Conservation (phyloP, 805 yeast genomes). For the Wickerhamomyces bovis region DNA sequence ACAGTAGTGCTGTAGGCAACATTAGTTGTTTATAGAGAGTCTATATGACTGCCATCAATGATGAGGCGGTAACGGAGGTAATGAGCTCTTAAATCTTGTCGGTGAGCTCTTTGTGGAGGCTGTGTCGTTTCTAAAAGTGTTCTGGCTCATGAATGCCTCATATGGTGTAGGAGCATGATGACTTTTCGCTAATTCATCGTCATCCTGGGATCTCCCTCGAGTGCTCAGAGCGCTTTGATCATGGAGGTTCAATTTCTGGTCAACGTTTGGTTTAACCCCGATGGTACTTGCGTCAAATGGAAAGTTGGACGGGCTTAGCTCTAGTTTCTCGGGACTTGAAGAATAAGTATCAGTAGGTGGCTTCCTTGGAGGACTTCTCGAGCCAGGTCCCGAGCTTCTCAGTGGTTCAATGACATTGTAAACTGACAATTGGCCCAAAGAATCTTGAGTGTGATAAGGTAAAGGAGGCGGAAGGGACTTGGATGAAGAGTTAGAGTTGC, state of each 20-base stretch:
- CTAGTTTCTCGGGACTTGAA: slow-evolving; percentile 10
- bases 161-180: slow-evolving; percentile 44
- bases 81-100: slow-evolving; percentile 18
- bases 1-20: no score
- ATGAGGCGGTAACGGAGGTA: slow-evolving; percentile 16
- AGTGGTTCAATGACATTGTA: slow-evolving; percentile 20
- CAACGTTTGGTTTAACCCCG: slow-evolving; percentile 2
- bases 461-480: slow-evolving; percentile 11
- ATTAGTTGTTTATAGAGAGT: neutral
- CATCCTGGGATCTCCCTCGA: slow-evolving; percentile 8
- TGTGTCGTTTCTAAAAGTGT: slow-evolving; percentile 2
- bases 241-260: slow-evolving; percentile 6
- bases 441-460: slow-evolving; percentile 8
- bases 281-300: slow-evolving; percentile 21
- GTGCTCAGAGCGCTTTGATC: neutral
- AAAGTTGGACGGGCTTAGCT: slow-evolving; percentile 9
- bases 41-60: neutral
- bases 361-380: slow-evolving; percentile 18
- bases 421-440: slow-evolving; percentile 2
- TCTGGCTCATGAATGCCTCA: slow-evolving; percentile 22
- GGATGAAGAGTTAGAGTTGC: neutral
- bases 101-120: slow-evolving; percentile 15
- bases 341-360: slow-evolving; percentile 15
- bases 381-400: slow-evolving; percentile 1
- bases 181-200: slow-evolving; percentile 30